Conservation (phyloP, 805 yeast genomes). For the Nakazawaea wyomingensis region DNA sequence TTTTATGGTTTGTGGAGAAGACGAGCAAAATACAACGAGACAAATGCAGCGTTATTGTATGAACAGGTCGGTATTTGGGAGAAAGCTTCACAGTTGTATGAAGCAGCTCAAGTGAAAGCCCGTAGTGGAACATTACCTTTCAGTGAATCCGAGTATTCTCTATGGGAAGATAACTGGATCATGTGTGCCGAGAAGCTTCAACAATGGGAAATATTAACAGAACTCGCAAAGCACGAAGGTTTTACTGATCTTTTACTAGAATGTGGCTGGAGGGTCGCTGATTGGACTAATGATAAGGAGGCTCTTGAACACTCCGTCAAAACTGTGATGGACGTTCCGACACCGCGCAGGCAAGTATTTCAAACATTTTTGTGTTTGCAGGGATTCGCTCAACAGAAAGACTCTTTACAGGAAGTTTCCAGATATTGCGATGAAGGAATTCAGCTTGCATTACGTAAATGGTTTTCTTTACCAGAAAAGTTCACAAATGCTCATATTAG, state of each 20-base stretch:
- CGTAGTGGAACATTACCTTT: constrained; percentile 92
- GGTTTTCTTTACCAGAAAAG: constrained; percentile 82
- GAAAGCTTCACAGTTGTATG: constrained; percentile 88
- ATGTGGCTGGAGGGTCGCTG: constrained; percentile 99
- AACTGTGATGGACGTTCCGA: constrained; percentile 97
- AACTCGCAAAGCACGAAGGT: constrained; percentile 95
- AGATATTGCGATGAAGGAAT: constrained; percentile 93
- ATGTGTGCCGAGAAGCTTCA: constrained; percentile 94
- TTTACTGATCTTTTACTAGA: constrained; percentile 92
- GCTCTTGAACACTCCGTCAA: constrained; percentile 91
- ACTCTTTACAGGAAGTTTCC: constrained; percentile 78
- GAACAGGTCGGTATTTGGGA: constrained; percentile 97
- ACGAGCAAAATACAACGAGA: constrained; percentile 89
- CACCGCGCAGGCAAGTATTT: constrained; percentile 93
- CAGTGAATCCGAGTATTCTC: constrained; percentile 88
- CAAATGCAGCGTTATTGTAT: constrained; percentile 86
- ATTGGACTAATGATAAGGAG: constrained; percentile 93
- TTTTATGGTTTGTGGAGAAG: constrained; percentile 98
- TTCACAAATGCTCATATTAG: constrained; percentile 83
- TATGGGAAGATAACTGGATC: constrained; percentile 99
- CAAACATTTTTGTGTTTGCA: constrained; percentile 92
- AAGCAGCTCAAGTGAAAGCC: constrained; percentile 94
- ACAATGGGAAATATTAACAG: constrained; percentile 97
- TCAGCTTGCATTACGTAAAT: constrained; percentile 82
- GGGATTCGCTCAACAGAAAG: constrained; percentile 88